phyloP scores from a whole-genome alignment of 305 asterid genomes.

The Euphrasia arctica region DNA sequence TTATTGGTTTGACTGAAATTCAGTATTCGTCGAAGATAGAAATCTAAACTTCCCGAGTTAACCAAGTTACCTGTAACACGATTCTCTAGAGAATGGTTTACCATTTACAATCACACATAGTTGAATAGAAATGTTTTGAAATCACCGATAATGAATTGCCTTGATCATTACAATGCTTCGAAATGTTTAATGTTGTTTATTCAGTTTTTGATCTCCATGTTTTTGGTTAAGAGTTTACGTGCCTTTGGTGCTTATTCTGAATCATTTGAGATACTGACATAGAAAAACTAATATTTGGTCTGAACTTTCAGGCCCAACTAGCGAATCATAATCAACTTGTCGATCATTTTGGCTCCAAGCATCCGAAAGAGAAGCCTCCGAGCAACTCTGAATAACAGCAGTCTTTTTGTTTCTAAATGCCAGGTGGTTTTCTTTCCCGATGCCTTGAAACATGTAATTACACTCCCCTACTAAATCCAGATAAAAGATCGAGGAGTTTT shows the following conservation, averaged over 20 bases:
- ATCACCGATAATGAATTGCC: no score
- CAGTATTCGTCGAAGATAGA: no score
- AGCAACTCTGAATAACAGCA: slow-evolving; percentile 65
- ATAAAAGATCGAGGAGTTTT: slow-evolving; percentile 18
- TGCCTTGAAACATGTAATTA: slow-evolving; percentile 28
- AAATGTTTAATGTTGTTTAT: background rate
- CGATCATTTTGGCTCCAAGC: slow-evolving; percentile 90
- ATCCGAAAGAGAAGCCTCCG: slow-evolving; percentile 89
- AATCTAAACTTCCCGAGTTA: no score
- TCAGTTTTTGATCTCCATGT: background rate
- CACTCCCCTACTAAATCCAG: slow-evolving; percentile 19
- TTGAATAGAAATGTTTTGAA: no score
- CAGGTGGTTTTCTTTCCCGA: slow-evolving; percentile 18
- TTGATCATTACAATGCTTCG: background rate
- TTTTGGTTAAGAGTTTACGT: no score
- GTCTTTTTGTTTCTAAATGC: slow-evolving; percentile 8
- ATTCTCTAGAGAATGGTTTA: no score
- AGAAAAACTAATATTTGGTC: slow-evolving; percentile 3
- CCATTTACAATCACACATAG: no score
- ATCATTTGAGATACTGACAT: background rate
- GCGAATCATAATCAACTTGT: slow-evolving; percentile 87
- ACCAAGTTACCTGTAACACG: no score
- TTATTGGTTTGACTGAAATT: no score
- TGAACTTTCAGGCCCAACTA: slow-evolving; percentile 59
- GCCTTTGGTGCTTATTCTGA: no score